Evolutionary conservation across 2,329 filamentous ascomycete species (phyloP), one percentile per base, ranked within the genome.

Genomic region (Cercospora zeina): DNA sequence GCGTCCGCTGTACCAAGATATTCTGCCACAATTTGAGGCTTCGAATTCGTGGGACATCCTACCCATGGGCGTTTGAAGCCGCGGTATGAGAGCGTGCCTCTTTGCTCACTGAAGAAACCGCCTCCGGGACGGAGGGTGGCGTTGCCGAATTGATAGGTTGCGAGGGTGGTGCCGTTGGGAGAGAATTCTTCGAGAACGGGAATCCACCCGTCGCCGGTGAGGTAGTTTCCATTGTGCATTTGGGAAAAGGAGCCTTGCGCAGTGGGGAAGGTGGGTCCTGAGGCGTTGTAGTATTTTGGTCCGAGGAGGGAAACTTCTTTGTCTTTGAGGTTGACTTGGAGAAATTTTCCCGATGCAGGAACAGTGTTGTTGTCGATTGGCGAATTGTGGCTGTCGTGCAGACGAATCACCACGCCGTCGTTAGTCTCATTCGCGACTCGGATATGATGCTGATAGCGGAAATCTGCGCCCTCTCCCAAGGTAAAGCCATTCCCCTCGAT

Each of bases 401-500:
- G 36, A 11, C 49, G 50, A 7, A 67, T 27, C 19, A 53, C 42
- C n/a, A 67, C 45, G 34, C 42, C 34, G 10, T 37, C 33, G 13
- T 58, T 37, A n/a, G 45, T 57, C 16, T 45, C 49, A 1, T 56
- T 54, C 4, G 63, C 36, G 2, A 61, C 60, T 30, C 68, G 59
- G 47, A 69, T 66, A 42, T 69, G 36, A 36, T 68, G 67, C 50
- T 68, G 66, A 37, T 69, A 68, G 31, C 66, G 64, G 49, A 69
- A 69, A 14, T 57, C 51, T 3, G 59, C 66, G 9, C 54, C 63
- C 7, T 59, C 49, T 10, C 61, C 59, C 1, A 67, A 53, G 0
- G 42, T 54, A 24, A 66, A 67, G 16, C 54, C 63, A 36, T 59
- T 59, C 0, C 65, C 67, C 19, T 63, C 45, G 19, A 61, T 55